Evolutionary conservation across 2,329 filamentous ascomycete species (phyloP), one percentile per base, ranked within the genome.

Genomic region (Elsinoe fawcettii): DNA sequence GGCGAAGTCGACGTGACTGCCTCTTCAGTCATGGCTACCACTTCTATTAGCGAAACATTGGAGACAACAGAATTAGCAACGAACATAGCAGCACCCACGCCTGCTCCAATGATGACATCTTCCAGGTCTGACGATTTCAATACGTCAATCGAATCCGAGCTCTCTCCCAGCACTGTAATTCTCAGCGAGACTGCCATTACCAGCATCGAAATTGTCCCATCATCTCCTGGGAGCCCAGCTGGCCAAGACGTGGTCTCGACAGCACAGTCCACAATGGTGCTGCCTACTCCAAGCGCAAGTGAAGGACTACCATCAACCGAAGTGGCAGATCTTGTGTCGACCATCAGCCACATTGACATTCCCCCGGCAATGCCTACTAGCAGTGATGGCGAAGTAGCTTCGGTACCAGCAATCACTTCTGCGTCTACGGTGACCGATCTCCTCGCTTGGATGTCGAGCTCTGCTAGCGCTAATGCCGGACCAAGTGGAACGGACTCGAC

Each of bases 391-490:
- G 32, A 23, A 22, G 18, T n/a, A 9, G 4, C 22, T 1, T 23
- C 32, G 4, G 34, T 8, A 18, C 25, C 25, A 9, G 18, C 14
- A 37, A 12, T 27, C 32, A 36, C 30, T 23, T 5, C 16, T 22
- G 18, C n/a, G 34, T 12, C 32, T n/a, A 37, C 49, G 7, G 14
- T 25, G 9, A 53, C 49, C 3, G 49, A 53, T 23, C 18, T 53
- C n/a, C 49, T 53, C 8, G 30, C 25, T 12, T 53, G 49, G 49
- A 53, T 53, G 30, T 53, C 49, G 25, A 53, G 49, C 25, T 53
- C 49, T 16, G 9, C 20, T 18, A 53, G 49, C 49, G 16, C n/a
- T 7, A 32, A 20, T 23, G 22, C 5, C 14, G 7, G 20, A 27
- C 22, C 27, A 30, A 30, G 27, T 30, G 27, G 9, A 30, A 30